Percentiles rank a stretch among this genome's conserved stretches.
Evolutionary conservation across 83 land plant genomes (phyloP).

Genomic region (Isoetes engelmannii): DNA sequence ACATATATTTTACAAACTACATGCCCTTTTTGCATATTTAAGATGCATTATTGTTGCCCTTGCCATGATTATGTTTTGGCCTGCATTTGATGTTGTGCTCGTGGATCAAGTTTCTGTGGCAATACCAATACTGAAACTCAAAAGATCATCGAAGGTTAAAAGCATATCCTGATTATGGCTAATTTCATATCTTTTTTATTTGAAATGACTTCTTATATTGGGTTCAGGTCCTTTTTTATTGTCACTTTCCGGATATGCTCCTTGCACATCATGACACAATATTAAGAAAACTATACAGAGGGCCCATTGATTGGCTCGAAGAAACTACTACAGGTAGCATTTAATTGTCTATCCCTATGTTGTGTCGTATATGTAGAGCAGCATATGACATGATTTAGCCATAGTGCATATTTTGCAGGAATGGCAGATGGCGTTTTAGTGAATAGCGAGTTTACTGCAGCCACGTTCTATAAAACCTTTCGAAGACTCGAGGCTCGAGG

Average conservation of each 20-base stretch:
- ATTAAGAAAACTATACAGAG: slow-evolving; percentile 72
- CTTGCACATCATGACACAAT: slow-evolving; percentile 73
- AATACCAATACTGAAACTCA: slow-evolving; percentile 68
- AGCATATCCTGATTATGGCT: slow-evolving; percentile 3
- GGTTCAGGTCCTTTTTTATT: slow-evolving; percentile 80
- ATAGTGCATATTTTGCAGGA: slow-evolving; percentile 47
- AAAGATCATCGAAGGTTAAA: slow-evolving; percentile 58
- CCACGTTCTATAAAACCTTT: slow-evolving; percentile 79
- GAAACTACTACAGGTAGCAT: slow-evolving; percentile 79
- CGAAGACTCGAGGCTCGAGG: slow-evolving; percentile 52
- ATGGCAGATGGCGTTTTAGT: slow-evolving; percentile 91
- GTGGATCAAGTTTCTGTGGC: slow-evolving; percentile 96
- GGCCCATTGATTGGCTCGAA: slow-evolving; percentile 83
- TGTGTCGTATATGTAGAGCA: not conserved
- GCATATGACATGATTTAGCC: not conserved
- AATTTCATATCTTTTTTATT: not conserved
- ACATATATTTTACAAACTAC: slow-evolving; percentile 75
- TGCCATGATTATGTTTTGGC: slow-evolving; percentile 67
- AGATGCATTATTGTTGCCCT: slow-evolving; percentile 90
- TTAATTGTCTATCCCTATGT: not conserved
- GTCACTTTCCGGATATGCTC: slow-evolving; percentile 95
- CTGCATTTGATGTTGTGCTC: slow-evolving; percentile 70
- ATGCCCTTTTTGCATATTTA: slow-evolving; percentile 93
- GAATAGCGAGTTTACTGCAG: slow-evolving; percentile 94
- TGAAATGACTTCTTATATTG: not conserved